phyloP scores from a whole-genome alignment of 2,329 filamentous ascomycete genomes.

The Exserohilum rostratum region DNA sequence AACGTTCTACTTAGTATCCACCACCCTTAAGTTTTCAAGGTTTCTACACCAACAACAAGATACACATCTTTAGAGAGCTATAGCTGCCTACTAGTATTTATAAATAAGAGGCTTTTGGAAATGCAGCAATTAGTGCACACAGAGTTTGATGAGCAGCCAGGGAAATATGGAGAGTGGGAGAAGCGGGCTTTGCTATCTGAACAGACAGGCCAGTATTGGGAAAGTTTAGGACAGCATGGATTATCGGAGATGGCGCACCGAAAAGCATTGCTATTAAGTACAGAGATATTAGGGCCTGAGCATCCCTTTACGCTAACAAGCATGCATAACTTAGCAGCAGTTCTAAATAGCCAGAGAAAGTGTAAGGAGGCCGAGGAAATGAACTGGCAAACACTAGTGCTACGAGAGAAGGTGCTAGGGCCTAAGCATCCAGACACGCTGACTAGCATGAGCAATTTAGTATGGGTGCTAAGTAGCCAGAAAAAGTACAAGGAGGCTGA shows the following conservation, averaged over 20 bases:
- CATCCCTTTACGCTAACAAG: neutral
- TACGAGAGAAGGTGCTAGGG: constrained; percentile 6
- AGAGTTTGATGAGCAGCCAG: neutral
- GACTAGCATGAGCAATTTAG: neutral
- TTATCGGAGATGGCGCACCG: neutral
- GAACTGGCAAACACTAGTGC: neutral
- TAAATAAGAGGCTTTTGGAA: neutral
- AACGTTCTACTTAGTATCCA: neutral
- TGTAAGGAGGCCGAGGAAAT: neutral
- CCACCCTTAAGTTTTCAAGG: neutral
- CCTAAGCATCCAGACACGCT: neutral
- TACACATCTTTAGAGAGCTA: neutral
- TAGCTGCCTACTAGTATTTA: neutral
- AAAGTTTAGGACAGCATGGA: neutral
- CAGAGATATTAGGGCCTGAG: constrained; percentile 5
- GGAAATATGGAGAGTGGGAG: neutral
- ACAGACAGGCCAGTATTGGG: neutral
- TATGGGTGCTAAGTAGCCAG: neutral
- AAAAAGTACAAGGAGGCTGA: neutral
- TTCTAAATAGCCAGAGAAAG: neutral
- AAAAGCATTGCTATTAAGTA: neutral
- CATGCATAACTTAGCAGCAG: neutral
- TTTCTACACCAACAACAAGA: neutral
- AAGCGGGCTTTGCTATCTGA: neutral
- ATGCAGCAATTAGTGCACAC: neutral